A percentile compares a stretch with the other conserved stretches of the same genome.
Conservation (phyloP, 2,329 filamentous ascomycete species). For the Penicillium sp. region DNA sequence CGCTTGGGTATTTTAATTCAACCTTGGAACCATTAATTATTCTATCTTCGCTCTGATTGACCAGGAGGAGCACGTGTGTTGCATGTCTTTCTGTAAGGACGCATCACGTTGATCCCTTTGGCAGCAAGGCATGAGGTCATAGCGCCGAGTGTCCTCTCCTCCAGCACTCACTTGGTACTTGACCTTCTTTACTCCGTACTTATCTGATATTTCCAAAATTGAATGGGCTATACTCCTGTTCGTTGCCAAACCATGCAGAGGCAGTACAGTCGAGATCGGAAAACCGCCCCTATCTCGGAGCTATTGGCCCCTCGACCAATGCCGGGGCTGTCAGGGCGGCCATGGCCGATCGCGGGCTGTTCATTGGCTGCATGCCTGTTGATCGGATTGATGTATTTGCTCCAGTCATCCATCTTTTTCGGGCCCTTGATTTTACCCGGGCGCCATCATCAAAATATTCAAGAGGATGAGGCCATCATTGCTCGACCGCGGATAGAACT, state of each 20-base stretch:
- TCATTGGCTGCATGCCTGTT: constrained; percentile 15
- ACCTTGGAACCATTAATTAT: neutral
- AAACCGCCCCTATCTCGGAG: constrained; percentile 2
- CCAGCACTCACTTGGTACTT: neutral
- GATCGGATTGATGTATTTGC: constrained; percentile 13
- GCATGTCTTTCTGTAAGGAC: constrained; percentile 6
- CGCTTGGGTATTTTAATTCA: neutral
- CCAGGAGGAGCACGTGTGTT: constrained; percentile 1
- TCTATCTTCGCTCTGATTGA: neutral
- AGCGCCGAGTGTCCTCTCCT: neutral
- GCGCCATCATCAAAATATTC: neutral
- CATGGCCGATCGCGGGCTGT: constrained; percentile 10
- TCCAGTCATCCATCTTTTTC: constrained; percentile 5
- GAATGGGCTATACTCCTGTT: neutral
- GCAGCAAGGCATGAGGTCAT: constrained; percentile 6
- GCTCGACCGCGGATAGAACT: constrained; percentile 28
- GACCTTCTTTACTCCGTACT: neutral
- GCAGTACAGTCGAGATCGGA: constrained; percentile 17
- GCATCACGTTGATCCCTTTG: neutral
- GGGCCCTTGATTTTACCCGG: constrained; percentile 3
- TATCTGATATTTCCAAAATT: neutral
- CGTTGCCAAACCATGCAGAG: constrained; percentile 14
- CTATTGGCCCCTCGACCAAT: neutral
- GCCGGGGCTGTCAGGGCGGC: neutral
- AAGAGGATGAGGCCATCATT: neutral